Base-by-base conservation (phyloP, 202 grass and related monocot species). In the Hordeum pubiflorum region DNA sequence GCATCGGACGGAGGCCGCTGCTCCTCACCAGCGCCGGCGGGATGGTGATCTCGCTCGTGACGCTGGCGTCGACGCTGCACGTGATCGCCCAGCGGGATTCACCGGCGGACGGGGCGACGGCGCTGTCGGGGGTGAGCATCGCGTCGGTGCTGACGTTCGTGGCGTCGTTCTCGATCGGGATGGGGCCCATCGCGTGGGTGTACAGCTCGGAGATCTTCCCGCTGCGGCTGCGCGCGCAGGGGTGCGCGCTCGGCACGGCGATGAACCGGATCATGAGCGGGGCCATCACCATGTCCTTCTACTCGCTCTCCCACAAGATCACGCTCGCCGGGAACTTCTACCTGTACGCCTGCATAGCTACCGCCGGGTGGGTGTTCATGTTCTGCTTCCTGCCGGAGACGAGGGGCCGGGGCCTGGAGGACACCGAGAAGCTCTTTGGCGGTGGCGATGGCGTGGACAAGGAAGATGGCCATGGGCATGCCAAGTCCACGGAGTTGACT, bases 151-250 rank as follows among this genome's bases (percentile, higher is more conserved):
- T 97, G 20, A 26, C 76, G 40, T 91, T 94, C 87, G 81, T 90
- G 14, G 86, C 58, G 20, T 97, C 88, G 0, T 97, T 97, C 84
- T 91, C 94, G 7, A 87, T 88, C 26, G 94, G 94, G 9, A 87
- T 91, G 52, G 94, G 94, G 0, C 94, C 94, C 0, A 91, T 94
- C 56, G 90, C 94, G 39, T 97, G 91, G 94, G 94, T 94, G 57
- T 97, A 94, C 87, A 91, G 88, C 82, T 94, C 94, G 8, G 94
- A 97, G 84, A 94, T 97, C 80, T 97, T 97, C 67, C 94, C 91
- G 15, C 82, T 97, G 29, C 82, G 84, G 62, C 82, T 94, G 22
- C 82, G 94, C 46, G 94, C 94, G 69, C 94, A 94, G 68, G 94
- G 94, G 0, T 89, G 86, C 55, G 91, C 87, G 27, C n/a, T 94